Percentiles rank a stretch among this genome's conserved stretches.
phyloP scores from a whole-genome alignment of 208 protist species.

The Tetramitus jugosus region DNA sequence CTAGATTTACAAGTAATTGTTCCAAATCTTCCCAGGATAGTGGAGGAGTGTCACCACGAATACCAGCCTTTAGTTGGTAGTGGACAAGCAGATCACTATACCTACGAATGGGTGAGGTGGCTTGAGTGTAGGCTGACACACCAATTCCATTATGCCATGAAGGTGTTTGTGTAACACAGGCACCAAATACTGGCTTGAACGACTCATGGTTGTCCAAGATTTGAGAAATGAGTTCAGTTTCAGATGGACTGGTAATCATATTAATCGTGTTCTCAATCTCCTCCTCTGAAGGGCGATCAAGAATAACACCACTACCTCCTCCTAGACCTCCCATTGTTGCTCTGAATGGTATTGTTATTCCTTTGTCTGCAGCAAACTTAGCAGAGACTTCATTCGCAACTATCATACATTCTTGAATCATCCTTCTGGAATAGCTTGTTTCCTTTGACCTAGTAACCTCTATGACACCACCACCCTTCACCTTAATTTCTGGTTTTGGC shows the following conservation, averaged over 20 bases:
- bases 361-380: background rate
- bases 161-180: constrained; percentile 16
- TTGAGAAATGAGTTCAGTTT: background rate
- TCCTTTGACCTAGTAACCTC: background rate
- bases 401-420: constrained; percentile 14
- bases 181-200: background rate
- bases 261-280: background rate
- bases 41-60: constrained; percentile 9
- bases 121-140: background rate
- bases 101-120: constrained; percentile 11
- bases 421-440: background rate
- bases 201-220: background rate
- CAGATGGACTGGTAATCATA: background rate
- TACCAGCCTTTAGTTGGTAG: background rate
- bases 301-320: too few species aligned
- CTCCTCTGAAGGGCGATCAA: background rate
- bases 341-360: background rate
- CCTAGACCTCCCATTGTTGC: background rate
- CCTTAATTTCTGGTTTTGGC: background rate
- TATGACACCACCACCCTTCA: background rate
- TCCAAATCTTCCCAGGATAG: background rate
- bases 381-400: constrained; percentile 4
- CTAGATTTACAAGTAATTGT: background rate
- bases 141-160: constrained; percentile 10
- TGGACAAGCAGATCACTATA: constrained; percentile 13